Percentiles rank a stretch among this genome's conserved stretches.
phyloP scores from a whole-genome alignment of 257 asterid species.

The Ligustrum vulgare region DNA sequence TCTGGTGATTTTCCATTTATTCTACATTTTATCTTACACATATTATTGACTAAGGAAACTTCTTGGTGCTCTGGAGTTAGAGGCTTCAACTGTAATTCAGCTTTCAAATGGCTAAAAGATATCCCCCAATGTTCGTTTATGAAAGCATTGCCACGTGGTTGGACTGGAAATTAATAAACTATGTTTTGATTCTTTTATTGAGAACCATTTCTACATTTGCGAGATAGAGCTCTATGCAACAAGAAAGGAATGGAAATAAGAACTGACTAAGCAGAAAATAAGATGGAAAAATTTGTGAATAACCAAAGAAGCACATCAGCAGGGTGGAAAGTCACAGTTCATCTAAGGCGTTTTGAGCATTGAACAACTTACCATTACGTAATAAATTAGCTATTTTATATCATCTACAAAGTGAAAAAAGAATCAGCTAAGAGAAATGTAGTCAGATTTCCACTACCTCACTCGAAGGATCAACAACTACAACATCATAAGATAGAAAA shows the following conservation, averaged over 20 bases:
- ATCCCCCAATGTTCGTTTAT: background rate
- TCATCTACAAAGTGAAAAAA: background rate
- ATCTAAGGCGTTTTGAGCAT: background rate
- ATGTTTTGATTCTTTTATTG: background rate
- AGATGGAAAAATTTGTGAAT: background rate
- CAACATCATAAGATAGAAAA: background rate
- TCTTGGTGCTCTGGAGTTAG: background rate
- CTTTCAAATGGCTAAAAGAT: constrained; percentile 3
- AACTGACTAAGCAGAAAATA: background rate
- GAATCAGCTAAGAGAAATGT: background rate
- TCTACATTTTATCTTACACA: background rate
- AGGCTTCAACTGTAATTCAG: background rate
- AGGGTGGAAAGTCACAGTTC: background rate
- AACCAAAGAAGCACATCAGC: background rate
- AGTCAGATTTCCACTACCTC: background rate
- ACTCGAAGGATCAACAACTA: background rate
- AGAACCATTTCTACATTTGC: background rate
- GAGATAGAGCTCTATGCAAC: background rate
- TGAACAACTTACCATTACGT: background rate
- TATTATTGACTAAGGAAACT: background rate
- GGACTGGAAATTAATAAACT: background rate
- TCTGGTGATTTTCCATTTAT: background rate
- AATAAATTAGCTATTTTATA: background rate
- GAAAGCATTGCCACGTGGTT: background rate
- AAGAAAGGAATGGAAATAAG: background rate